Percentiles rank a stretch among this genome's conserved stretches.
Evolutionary conservation across 129 eudicot species (phyloP).

Genomic region (Pulicaria dysenterica): DNA sequence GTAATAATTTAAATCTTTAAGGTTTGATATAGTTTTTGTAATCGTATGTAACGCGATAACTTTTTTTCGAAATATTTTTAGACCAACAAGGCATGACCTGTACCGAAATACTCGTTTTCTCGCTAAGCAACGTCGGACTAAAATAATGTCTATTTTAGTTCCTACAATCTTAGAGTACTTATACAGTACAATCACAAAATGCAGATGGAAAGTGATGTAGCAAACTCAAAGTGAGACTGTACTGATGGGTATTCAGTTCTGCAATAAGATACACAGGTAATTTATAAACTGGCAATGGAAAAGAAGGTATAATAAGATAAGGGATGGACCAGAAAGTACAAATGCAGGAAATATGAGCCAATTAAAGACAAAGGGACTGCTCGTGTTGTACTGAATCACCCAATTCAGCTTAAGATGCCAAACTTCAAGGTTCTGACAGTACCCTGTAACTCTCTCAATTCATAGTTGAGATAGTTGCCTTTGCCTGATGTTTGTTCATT

Average conservation of each 20-base stretch:
- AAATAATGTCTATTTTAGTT: constrained; percentile 1
- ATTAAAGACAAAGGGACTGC: constrained; percentile 33
- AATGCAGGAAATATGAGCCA: constrained; percentile 26
- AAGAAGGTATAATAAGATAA: constrained; percentile 35
- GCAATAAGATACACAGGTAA: constrained; percentile 35
- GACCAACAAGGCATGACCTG: no score
- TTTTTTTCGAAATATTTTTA: no score
- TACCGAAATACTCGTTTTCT: background rate
- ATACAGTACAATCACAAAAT: constrained; percentile 31
- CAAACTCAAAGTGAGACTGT: constrained; percentile 30
- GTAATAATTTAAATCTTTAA: no score
- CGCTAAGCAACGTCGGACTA: constrained; percentile 7
- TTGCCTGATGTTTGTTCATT: constrained; percentile 31
- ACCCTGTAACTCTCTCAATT: constrained; percentile 4
- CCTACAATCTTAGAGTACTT: constrained; percentile 25
- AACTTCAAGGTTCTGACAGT: constrained; percentile 24
- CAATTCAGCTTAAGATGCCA: constrained; percentile 11
- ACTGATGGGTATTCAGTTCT: constrained; percentile 34
- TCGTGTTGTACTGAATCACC: constrained; percentile 26
- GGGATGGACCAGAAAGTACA: constrained; percentile 41
- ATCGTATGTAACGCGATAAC: no score
- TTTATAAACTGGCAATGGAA: constrained; percentile 25
- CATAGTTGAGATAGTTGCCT: constrained; percentile 3
- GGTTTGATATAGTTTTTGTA: no score
- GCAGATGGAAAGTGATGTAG: constrained; percentile 36